Conservation (phyloP, 116 monocot species). For the Posidonia oceanica region DNA sequence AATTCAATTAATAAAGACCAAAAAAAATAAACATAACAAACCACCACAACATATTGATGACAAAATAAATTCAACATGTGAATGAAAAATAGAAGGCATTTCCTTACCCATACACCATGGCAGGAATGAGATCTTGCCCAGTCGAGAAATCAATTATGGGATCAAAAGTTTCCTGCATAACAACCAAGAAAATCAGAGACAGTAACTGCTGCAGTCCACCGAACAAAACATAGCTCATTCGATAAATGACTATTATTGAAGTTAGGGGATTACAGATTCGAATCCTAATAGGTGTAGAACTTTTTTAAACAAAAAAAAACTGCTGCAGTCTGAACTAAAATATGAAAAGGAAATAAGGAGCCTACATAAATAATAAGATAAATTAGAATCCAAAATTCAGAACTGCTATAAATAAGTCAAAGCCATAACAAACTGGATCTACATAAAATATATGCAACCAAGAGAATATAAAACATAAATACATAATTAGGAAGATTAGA, state of each 20-base stretch:
- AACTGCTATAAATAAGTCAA: too few species aligned
- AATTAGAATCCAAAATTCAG: too few species aligned
- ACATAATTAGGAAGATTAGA: too few species aligned
- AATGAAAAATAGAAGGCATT: neutral
- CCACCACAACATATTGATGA: neutral
- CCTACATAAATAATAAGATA: too few species aligned
- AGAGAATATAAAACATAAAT: too few species aligned
- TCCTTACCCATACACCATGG: slow-evolving; percentile 52
- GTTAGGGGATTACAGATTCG: too few species aligned
- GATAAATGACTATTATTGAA: too few species aligned
- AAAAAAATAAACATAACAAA: neutral
- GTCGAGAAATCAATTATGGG: slow-evolving; percentile 42
- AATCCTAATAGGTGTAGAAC: too few species aligned
- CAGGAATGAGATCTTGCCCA: slow-evolving; percentile 40
- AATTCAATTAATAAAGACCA: neutral
- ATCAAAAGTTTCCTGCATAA: slow-evolving; percentile 45
- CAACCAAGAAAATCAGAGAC: neutral
- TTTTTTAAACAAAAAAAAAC: neutral
- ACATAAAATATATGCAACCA: too few species aligned
- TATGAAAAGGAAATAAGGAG: neutral
- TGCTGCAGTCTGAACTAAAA: too few species aligned
- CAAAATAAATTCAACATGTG: neutral
- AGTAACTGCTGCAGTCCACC: neutral
- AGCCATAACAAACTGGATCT: too few species aligned
- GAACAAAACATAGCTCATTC: neutral